These are phyloP conservation scores for Colletotrichum eleusines DNA, from an alignment of 2,329 filamentous ascomycete species.

Conservation along the genomic window DNA sequence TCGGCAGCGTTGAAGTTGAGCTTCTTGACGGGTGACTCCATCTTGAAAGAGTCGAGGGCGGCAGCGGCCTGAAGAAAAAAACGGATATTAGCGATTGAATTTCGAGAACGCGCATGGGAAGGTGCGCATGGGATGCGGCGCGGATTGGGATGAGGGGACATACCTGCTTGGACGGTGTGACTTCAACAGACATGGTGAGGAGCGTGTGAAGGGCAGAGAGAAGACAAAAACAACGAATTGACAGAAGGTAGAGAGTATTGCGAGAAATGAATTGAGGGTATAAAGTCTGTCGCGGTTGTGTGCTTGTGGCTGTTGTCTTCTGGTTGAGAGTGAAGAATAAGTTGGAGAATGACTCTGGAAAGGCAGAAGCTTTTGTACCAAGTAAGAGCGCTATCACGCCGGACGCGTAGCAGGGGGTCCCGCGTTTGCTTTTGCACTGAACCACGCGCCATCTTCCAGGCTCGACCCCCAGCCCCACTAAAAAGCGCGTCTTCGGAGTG, in stretches of 20 bases:
- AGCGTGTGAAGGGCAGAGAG: not conserved
- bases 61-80: conserved; percentile 76
- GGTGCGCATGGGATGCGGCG: conserved; percentile 22
- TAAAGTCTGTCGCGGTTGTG: not conserved
- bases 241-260: conserved; percentile 39
- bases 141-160: conserved; percentile 52
- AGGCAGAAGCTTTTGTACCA: conserved; percentile 41
- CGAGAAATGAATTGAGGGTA: conserved; percentile 32
- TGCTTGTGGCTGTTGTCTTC: conserved; percentile 12
- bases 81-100: conserved; percentile 49
- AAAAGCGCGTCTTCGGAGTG: conserved; percentile 36
- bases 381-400: conserved; percentile 32
- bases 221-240: conserved; percentile 25
- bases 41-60: conserved; percentile 88
- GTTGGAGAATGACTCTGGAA: conserved; percentile 13
- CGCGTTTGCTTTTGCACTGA: conserved; percentile 34
- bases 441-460: conserved; percentile 19
- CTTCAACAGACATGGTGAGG: conserved; percentile 78
- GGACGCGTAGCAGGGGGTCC: conserved; percentile 35
- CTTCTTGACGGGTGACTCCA: conserved; percentile 94
- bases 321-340: conserved; percentile 30
- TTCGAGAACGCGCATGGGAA: conserved; percentile 13
- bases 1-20: conserved; percentile 78
- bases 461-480: conserved; percentile 12
- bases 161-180: conserved; percentile 72